Conservation (phyloP, 768 basidiomycete species). For the Russula abietina region DNA sequence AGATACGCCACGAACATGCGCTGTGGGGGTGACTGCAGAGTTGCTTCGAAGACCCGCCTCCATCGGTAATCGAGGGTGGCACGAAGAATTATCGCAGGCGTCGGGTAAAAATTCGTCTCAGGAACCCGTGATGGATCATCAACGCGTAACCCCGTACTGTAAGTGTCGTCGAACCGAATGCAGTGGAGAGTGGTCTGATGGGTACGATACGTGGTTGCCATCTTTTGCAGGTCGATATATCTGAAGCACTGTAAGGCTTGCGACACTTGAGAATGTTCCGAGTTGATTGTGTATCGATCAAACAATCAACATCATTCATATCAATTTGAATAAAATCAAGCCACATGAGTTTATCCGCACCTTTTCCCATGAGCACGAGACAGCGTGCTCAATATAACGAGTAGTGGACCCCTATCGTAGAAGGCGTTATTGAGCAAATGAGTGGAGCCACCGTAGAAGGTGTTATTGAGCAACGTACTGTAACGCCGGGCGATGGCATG, state of each 20-base stretch:
- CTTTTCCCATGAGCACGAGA: slow-evolving; percentile 9
- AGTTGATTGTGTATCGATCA: neutral
- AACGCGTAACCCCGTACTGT: no score
- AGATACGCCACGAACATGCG: neutral
- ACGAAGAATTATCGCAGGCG: neutral
- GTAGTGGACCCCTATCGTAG: neutral
- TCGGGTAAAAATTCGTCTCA: slow-evolving; percentile 4
- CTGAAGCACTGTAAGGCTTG: neutral
- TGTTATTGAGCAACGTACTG: neutral
- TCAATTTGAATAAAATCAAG: slow-evolving; percentile 6
- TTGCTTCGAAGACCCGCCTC: neutral
- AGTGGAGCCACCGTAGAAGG: no score
- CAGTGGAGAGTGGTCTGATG: neutral
- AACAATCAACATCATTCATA: neutral
- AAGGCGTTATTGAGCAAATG: neutral
- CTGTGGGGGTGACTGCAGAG: neutral
- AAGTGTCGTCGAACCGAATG: neutral
- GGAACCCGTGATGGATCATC: slow-evolving; percentile 8
- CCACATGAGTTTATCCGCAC: slow-evolving; percentile 9
- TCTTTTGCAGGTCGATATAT: neutral
- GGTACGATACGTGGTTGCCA: neutral
- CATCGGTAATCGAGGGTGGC: neutral
- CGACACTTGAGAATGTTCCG: neutral
- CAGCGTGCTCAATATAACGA: neutral
- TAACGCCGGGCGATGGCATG: neutral